These are phyloP conservation scores for Rosa lucieae DNA, from an alignment of 306 rosid genomes.

Conservation along the genomic window DNA sequence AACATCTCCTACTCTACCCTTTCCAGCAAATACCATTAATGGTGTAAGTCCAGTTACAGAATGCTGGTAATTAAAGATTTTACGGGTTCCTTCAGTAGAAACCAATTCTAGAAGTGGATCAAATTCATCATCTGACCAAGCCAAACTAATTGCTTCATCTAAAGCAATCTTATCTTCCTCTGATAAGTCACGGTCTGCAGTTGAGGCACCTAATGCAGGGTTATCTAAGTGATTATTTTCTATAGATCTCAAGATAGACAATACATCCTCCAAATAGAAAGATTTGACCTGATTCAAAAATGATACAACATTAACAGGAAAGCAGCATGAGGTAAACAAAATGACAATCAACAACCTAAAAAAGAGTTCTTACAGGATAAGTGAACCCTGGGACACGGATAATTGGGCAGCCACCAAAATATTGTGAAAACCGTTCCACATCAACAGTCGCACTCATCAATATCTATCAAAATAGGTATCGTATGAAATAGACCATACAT, in stretches of 20 bases:
- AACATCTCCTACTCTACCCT: constrained; percentile 76
- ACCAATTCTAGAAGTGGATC: constrained; percentile 73
- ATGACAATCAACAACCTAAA: constrained; percentile 19
- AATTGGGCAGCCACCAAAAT: constrained; percentile 93
- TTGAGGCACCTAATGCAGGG: constrained; percentile 29
- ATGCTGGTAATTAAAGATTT: constrained; percentile 77
- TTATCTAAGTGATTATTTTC: constrained; percentile 56
- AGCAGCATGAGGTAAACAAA: constrained; percentile 18
- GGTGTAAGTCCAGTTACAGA: constrained; percentile 73
- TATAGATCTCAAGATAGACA: constrained; percentile 55
- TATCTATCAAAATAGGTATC: constrained; percentile 48
- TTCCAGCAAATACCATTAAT: constrained; percentile 87
- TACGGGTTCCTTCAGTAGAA: constrained; percentile 51
- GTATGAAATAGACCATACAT: not conserved
- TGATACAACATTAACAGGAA: constrained; percentile 8
- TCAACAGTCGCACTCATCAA: constrained; percentile 96
- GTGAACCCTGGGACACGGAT: constrained; percentile 92
- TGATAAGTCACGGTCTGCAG: constrained; percentile 39
- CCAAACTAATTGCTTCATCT: constrained; percentile 82
- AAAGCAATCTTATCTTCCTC: constrained; percentile 67
- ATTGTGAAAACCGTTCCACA: constrained; percentile 78
- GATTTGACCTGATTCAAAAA: constrained; percentile 66
- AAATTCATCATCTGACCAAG: constrained; percentile 80
- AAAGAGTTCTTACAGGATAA: constrained; percentile 62
- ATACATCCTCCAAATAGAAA: constrained; percentile 87